Evolutionary conservation across 768 basidiomycete species (phyloP), one percentile per base, ranked within the genome.

Genomic region (Cystobasidiopsis lactophilus): DNA sequence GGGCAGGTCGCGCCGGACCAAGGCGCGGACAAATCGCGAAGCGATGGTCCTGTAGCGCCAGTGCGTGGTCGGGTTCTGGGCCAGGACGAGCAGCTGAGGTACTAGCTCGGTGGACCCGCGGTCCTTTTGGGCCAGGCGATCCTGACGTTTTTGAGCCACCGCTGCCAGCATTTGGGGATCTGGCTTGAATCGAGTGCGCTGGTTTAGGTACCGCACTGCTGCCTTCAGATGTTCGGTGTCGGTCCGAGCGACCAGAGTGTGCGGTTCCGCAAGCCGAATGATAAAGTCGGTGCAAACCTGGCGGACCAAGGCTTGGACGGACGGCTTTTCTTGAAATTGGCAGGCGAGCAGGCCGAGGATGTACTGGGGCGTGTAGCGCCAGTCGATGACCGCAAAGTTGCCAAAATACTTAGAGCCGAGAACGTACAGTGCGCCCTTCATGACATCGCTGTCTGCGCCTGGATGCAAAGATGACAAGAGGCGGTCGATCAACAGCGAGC

Each of bases 241-340:
- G 31, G 18, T 16, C 13, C 9, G 30, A 51, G 49, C 23, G 16
- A 35, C 18, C 4, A 47, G 9, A 7, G 45, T 31, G 24, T 16
- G 54, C 2, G 60, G 60, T 48, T 63, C 62, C n/a, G 52, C 52
- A 30, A 54, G 19, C 10, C 62, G 58, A 19, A 63, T 58, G 52
- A 65, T 60, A 39, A 52, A 60, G 52, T 63, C 62, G 57, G 58
- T 53, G 21, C 74, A 73, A 11, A 85, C 72, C 3, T 72, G 69
- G 2, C 74, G 72, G 39, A 83, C 75, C 54, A 74, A 74, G 50
- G 77, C 74, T 69, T 85, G 82, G 46, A 85, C 79, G 0, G 81
- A 83, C 5, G 80, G 79, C 74, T 85, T 85, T 67, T 86, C 84
- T 60, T 88, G 82, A 52, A 80, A 75, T 62, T 85, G 82, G 55